A percentile compares a stretch with the other conserved stretches of the same genome.
Evolutionary conservation across 305 asterid genomes (phyloP).

Genomic region (Solanum aculeatissimum): DNA sequence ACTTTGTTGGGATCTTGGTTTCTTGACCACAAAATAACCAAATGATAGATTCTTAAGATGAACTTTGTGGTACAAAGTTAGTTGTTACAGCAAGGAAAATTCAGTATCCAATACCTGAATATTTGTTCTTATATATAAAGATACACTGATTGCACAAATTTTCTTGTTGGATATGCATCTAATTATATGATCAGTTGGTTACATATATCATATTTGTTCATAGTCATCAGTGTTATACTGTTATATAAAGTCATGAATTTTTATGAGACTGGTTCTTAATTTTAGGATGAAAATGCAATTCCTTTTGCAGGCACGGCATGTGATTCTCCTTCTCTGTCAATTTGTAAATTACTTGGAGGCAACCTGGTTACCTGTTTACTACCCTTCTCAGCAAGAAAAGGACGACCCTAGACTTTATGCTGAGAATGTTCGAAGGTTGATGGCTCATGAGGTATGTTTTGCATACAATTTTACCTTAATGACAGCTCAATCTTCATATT

Average conservation of each 20-base stretch:
- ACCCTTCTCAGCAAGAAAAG: constrained; percentile 32
- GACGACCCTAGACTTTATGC: constrained; percentile 35
- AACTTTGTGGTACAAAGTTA: not conserved
- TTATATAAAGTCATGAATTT: not conserved
- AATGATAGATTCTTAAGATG: not conserved
- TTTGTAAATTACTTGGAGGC: constrained; percentile 27
- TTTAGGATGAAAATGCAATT: not conserved
- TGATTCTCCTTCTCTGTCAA: constrained; percentile 25
- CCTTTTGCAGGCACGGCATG: constrained; percentile 24
- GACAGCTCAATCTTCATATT: not conserved
- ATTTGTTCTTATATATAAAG: not conserved
- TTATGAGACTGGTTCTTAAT: not conserved
- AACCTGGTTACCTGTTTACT: constrained; percentile 24
- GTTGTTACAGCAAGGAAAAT: not conserved
- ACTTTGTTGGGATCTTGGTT: not conserved
- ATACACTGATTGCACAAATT: not conserved
- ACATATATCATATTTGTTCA: not conserved
- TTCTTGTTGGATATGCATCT: not conserved
- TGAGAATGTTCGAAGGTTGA: constrained; percentile 24
- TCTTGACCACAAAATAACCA: not conserved
- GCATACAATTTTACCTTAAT: not conserved
- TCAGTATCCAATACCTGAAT: not conserved
- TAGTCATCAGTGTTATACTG: not conserved
- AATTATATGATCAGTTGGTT: not conserved
- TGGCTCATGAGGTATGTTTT: constrained; percentile 18